Base-by-base conservation (phyloP, 805 yeast genomes). In the Blastobotrys attinorum region DNA sequence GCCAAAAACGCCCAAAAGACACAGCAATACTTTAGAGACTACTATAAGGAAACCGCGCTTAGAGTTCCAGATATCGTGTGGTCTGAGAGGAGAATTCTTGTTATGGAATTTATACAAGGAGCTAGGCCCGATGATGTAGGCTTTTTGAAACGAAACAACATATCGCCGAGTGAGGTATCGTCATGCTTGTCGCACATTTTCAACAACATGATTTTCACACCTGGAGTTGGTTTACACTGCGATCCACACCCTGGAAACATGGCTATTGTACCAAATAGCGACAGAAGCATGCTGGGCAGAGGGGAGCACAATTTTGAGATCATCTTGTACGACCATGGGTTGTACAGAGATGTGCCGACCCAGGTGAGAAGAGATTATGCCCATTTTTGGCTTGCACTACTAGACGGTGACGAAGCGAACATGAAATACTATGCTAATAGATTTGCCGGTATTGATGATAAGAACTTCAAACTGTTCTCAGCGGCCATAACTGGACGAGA, bases 231-330 rank as follows among this genome's bases (percentile, higher is more conserved):
- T 0, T 75, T 92, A 35, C 99, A 92, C 61, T 92, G 98, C 66
- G 99, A 92, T 61, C 98, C 98, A 1, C 99, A 92, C 61, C 96
- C 95, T 8, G 99, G 99, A 0, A 92, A 92, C 57, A 67, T 92
- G 47, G 96, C 97, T 0, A 86, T 92, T 18, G 69, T 88, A 16
- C 52, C 54, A 23, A 17, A 17, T 4, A 11, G 29, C 11, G 11
- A 25, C 6, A 10, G 15, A 39, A 39, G 35, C 38, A 16, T 17
- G 23, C 15, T 6, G 40, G 53, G 8, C n/a, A n/a, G n/a, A n/a
- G 67, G 70, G 22, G 64, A 66, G 3, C 87, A 81, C 58, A 89
- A 90, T 59, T 92, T 92, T 60, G 98, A 92, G 62, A 85, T 92
- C 41, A 70, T 92, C 4, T 69, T 92, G 16, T 94, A 87, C 60